Base-by-base conservation (phyloP, 2,329 filamentous ascomycete genomes). In the Nemania abortiva region DNA sequence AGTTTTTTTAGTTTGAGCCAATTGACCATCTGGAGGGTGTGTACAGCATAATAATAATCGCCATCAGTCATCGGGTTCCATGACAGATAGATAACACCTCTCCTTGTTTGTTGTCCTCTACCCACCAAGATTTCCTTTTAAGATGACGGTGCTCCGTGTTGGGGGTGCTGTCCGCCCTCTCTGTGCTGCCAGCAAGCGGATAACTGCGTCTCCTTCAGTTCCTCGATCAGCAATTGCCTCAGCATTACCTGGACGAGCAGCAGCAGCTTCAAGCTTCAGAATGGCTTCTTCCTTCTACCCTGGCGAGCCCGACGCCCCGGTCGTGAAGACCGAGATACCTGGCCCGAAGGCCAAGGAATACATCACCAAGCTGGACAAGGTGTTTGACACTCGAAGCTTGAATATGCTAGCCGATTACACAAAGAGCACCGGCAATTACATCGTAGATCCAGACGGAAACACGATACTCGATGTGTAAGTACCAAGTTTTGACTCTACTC, bases 361-460 rank as follows among this genome's bases (percentile, higher is more conserved):
- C 59, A 89, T 92, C 72, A 84, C 89, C 70, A 88, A 93, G 79
- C 87, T 97, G 71, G 84, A 92, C 81, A 84, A 90, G 77, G 92
- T 97, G 68, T 97, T 96, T 77, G 94, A 97, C 80, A 95, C 92
- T 5, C 88, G 94, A 70, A 94, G 91, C 82, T 83, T 95, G 83
- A 97, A 96, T 85, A 92, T 94, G 89, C 84, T 95, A 76, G 87
- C 87, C 69, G 91, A 95, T 81, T 95, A 93, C 82, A 85, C 86
- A 73, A 88, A 90, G 82, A 92, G 90, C 75, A 82, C 86, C 68
- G 94, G 94, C 77, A 97, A 97, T 84, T 97, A 97, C 79, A 89
- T 93, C 73, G 87, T 86, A 39, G 91, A 93, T 74, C 86, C 89
- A 0, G 91, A 93, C 76, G 91, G 90, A 73, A 93, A 93, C 77